Percentiles rank a stretch among this genome's conserved stretches.
Conservation (phyloP, 352 stramenopile genomes). For the Phytopythium chamaehyphon region DNA sequence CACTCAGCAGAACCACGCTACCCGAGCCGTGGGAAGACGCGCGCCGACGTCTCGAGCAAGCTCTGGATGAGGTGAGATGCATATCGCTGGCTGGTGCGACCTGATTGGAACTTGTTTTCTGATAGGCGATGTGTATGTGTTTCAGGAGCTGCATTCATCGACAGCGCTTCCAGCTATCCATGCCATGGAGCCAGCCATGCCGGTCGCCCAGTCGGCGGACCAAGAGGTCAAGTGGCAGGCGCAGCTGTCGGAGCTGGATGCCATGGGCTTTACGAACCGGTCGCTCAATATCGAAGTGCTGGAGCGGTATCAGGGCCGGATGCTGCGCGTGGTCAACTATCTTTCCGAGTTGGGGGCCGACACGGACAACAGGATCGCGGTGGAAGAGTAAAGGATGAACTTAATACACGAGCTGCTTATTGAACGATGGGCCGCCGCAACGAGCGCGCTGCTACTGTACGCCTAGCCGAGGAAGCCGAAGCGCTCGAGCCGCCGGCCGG, state of each 20-base stretch:
- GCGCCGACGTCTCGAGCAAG: conserved; percentile 34
- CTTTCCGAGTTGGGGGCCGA: conserved; percentile 54
- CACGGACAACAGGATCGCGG: conserved; percentile 14
- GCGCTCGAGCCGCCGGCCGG: conserved; percentile 48
- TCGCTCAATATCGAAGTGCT: conserved; percentile 64
- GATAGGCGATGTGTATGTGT: neutral
- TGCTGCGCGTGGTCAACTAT: conserved; percentile 82
- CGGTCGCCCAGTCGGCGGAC: conserved; percentile 37
- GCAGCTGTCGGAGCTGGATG: conserved; percentile 56
- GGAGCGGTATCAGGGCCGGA: conserved; percentile 74
- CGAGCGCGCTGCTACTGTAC: neutral
- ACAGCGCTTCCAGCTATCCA: conserved; percentile 46
- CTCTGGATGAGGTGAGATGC: conserved; percentile 41
- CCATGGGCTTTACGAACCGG: conserved; percentile 71
- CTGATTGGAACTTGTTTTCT: neutral
- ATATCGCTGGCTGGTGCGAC: too few relatives aligned
- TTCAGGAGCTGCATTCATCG: conserved; percentile 28
- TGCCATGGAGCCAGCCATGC: conserved; percentile 63
- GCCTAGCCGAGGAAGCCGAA: conserved; percentile 60
- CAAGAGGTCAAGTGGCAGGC: conserved; percentile 58
- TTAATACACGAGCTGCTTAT: conserved; percentile 6
- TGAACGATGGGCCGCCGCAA: too few relatives aligned
- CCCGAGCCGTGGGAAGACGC: conserved; percentile 40
- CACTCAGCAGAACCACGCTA: conserved; percentile 16
- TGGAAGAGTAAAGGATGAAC: conserved; percentile 36